Base-by-base conservation (phyloP, 2,329 filamentous ascomycete species). In the Hypoxylon rubiginosum region DNA sequence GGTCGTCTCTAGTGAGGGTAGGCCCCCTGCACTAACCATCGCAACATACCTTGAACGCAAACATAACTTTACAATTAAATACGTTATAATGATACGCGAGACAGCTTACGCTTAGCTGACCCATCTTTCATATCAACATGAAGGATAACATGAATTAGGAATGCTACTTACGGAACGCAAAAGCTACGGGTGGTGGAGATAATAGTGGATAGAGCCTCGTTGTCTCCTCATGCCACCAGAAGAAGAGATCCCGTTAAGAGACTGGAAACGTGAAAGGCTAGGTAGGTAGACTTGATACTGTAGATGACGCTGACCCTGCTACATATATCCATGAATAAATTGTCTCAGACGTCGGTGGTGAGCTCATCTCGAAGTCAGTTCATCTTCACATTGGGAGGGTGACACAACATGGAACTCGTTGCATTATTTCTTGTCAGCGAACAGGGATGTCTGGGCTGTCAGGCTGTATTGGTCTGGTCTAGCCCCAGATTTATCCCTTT, bases 361-460 rank as follows among this genome's bases (percentile, higher is more conserved):
- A 5, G 34, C 10, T 24, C 21, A 24, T 24, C 21, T 24, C 21
- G 21, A 7, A 39, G 13, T 39, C 15, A 5, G 34, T 30, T 1
- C 8, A 15, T 39, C 34, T 39, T 39, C 34, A n/a, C 6, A 15
- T 24, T 24, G 10, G 43, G 10, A 48, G 21, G 45, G 45, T 48
- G 4, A 48, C 45, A 48, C 45, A 28, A n/a, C 24, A 48, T 48
- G 21, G 45, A 48, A 48, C 46, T 28, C 7, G 24, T 50, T 28
- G 13, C 50, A 57, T 57, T 41, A 28, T 11, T 24, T 41, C 46
- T 56, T 43, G 60, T 57, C 30, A 53, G 21, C 39, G 55, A 28
- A 53, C 51, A 55, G 56, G 62, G 62, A 46, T 49, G 21, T 15
- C 19, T 13, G 21, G 19, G 17, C 13, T 46, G 43, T 34, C 5